These are phyloP conservation scores for Rhizopogon roseolus DNA, from an alignment of 768 basidiomycete genomes.

Conservation along the genomic window DNA sequence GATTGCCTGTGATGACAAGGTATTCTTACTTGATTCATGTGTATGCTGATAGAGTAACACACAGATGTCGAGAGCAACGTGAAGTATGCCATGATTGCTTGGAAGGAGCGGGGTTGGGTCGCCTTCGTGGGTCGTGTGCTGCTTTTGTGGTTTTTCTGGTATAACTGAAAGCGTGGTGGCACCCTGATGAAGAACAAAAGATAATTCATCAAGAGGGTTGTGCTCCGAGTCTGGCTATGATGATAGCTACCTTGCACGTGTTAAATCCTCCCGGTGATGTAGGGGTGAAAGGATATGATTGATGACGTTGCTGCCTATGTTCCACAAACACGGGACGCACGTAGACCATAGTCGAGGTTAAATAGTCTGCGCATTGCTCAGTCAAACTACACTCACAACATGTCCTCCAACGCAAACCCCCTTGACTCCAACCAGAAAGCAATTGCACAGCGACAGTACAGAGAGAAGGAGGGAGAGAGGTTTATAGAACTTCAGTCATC, in stretches of 20 bases:
- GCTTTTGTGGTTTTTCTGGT: too few species aligned
- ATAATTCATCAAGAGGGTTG: neutral
- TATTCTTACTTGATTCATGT: neutral
- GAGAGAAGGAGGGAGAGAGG: neutral
- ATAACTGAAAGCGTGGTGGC: too few species aligned
- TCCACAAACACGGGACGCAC: too few species aligned
- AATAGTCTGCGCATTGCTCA: neutral
- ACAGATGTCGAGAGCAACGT: neutral
- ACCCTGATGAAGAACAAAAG: neutral
- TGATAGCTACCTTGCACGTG: too few species aligned
- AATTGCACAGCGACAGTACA: neutral
- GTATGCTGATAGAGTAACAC: too few species aligned
- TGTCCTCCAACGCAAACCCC: neutral
- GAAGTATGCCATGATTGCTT: neutral
- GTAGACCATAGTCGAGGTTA: neutral
- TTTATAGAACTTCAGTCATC: neutral
- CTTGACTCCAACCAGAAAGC: neutral
- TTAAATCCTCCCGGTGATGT: neutral
- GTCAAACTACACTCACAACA: neutral
- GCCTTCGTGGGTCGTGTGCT: too few species aligned
- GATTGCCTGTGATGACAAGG: neutral
- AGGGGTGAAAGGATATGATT: too few species aligned
- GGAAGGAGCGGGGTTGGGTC: too few species aligned
- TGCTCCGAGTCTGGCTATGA: too few species aligned
- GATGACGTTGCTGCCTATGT: too few species aligned